Base-by-base conservation (phyloP, 805 yeast genomes). In the Danielia reshetovae region DNA sequence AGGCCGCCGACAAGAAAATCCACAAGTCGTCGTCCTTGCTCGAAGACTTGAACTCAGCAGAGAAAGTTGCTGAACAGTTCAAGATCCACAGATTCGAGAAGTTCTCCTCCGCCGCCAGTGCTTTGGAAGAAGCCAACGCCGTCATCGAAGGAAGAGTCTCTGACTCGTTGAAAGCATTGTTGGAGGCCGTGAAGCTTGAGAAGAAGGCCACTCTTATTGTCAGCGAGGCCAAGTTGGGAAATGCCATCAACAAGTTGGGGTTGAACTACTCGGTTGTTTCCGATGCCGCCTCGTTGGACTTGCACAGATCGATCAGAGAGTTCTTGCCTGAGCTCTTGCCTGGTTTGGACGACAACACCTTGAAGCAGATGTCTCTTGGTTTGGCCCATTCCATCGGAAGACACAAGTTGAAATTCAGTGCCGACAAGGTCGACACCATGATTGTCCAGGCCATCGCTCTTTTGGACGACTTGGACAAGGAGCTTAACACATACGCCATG, bases 381-480 rank as follows among this genome's bases (percentile, higher is more conserved):
- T 77, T 93, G 61, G 97, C 98, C 34, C 98, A 93, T 68, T 90
- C 97, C 32, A 82, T 93, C 54, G 98, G 97, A 57, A 90, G 98
- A 71, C 95, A 90, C 68, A 93, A 93, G 72, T 80, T 93, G 62
- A 93, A 93, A 69, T 93, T 93, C 62, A 83, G 95, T 35, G 95
- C 97, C 43, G 98, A 93, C 64, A 93, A 93, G 70, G 98, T 93
- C 39, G 98, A 93, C 68, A 93, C 93, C 76, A 98, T 93, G 68
- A 93, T 93, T 60, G 93, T 93, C 61, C 98, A 93, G 74, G 96
- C 98, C 34, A 93, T 93, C 71, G 97, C 98, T 32, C 74, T 90
- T 51, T 77, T 93, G 56, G 98, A 94, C 61, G 96, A 93, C 70
- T 80, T 93, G 56, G 98, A 93, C 70, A 94, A 94, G 72, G 98